Base-by-base conservation (phyloP, 371 early-diverging fungal genomes). In the Sporodiniella umbellata region DNA sequence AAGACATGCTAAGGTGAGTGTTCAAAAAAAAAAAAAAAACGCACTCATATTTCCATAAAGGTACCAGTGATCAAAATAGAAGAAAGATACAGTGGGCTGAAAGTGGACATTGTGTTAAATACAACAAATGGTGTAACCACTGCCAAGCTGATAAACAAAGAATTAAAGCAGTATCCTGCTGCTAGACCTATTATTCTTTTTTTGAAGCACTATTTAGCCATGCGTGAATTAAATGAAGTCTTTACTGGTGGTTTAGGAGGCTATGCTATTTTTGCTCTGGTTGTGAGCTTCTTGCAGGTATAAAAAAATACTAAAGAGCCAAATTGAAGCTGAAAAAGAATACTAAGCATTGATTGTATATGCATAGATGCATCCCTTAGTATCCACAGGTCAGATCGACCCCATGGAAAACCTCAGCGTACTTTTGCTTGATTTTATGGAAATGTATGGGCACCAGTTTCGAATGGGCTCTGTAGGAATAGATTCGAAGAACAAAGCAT, bases 11-110 rank as follows among this genome's bases (percentile, higher is more conserved):
- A 58, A 54, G 45, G 82, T 81, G 64, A 54, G 55, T 58, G 23
- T 10, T 14, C 4, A 14, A 33, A 7, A 23, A 23, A 46, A 17
- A 40, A 5, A 25, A 19, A 4, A 44, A 10, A 28, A 21, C 21
- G 2, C n/a, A 7, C 17, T 24, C 19, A 10, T 22, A 35, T 40
- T 14, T 12, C 30, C 30, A 8, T n/a, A 23, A 8, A 89, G 66
- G 94, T 98, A 3, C 99, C 99, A 4, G 92, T 99, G 42, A 82
- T 99, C 50, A 99, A 98, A 68, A 84, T 86, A 48, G 69, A 64
- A 19, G 95, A 95, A 55, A 45, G 51, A 7, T 57, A 87, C n/a
- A 88, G 89, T 8, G 67, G 70, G 2, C 74, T 85, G 40, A 76
- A 81, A n/a, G 80, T 94, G 15, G 99, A 98, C 64, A 85, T 98